Evolutionary conservation across 768 basidiomycete genomes (phyloP).

Genomic region (Paxillus involutus): DNA sequence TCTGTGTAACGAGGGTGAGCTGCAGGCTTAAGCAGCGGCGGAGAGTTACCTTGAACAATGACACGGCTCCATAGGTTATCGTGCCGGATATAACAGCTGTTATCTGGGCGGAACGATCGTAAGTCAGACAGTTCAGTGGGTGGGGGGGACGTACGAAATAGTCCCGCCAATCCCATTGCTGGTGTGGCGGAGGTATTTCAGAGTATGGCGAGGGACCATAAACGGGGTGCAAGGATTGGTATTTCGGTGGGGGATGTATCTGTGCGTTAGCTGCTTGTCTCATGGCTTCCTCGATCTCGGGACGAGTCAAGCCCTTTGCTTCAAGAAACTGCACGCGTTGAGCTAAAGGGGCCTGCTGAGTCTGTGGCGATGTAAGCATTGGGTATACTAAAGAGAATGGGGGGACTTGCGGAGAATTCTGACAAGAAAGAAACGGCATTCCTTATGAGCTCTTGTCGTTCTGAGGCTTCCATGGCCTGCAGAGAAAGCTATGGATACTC

Average conservation of each 20-base stretch:
- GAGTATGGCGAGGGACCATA: slow-evolving; percentile 47
- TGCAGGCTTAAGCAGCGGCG: neutral
- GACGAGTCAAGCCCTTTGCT: slow-evolving; percentile 81
- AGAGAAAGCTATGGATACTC: neutral
- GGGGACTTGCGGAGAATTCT: slow-evolving; percentile 69
- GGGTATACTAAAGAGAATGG: neutral
- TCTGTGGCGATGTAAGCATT: slow-evolving; percentile 40
- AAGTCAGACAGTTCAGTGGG: neutral
- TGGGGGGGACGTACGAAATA: slow-evolving; percentile 72
- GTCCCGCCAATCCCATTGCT: slow-evolving; percentile 92
- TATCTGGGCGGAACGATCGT: slow-evolving; percentile 56
- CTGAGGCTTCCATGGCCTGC: slow-evolving; percentile 44
- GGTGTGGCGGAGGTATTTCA: slow-evolving; percentile 38
- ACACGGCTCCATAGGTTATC: slow-evolving; percentile 74
- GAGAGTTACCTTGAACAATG: slow-evolving; percentile 69
- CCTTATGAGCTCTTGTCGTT: slow-evolving; percentile 71
- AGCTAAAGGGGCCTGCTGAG: slow-evolving; percentile 73
- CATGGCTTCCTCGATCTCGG: slow-evolving; percentile 87
- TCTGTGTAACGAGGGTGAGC: slow-evolving; percentile 44
- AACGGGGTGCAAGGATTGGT: slow-evolving; percentile 33
- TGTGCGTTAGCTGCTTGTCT: slow-evolving; percentile 48
- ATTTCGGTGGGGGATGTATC: slow-evolving; percentile 11
- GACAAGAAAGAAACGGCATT: slow-evolving; percentile 83
- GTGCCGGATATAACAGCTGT: slow-evolving; percentile 89
- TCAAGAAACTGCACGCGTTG: slow-evolving; percentile 94